Conservation (phyloP, 345 rosid genomes). For the Ceriops tagal region DNA sequence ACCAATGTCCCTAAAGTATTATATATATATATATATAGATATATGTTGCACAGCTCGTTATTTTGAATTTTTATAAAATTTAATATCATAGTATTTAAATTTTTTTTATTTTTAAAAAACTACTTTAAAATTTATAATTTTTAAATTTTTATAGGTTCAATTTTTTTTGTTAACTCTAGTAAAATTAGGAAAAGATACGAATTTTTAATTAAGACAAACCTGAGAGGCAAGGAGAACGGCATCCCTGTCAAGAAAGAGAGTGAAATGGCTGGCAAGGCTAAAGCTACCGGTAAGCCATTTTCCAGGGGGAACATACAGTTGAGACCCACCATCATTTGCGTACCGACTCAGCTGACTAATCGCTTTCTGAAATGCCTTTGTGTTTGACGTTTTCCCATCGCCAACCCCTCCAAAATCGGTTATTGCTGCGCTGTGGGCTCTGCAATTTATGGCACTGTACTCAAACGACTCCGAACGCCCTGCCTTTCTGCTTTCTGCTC, state of each 20-base stretch:
- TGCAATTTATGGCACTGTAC: slow-evolving; percentile 72
- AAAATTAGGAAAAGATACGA: no score
- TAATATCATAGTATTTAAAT: no score
- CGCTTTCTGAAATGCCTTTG: slow-evolving; percentile 75
- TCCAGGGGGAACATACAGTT: slow-evolving; percentile 75
- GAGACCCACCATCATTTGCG: slow-evolving; percentile 60
- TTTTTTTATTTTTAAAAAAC: no score
- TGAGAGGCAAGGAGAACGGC: slow-evolving; percentile 83
- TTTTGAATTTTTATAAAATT: no score
- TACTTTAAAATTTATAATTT: no score
- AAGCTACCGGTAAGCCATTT: slow-evolving; percentile 91
- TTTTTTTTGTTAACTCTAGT: no score
- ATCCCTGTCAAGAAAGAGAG: slow-evolving; percentile 76
- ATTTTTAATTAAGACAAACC: slow-evolving; percentile 25
- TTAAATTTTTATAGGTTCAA: no score
- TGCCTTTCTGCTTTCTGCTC: slow-evolving; percentile 40
- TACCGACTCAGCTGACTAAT: slow-evolving; percentile 49
- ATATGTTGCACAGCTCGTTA: no score
- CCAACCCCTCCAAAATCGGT: slow-evolving; percentile 91
- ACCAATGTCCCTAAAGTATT: no score
- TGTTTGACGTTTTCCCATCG: slow-evolving; percentile 73
- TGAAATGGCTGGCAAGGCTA: slow-evolving; percentile 75
- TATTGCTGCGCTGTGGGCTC: slow-evolving; percentile 70
- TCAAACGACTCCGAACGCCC: slow-evolving; percentile 38
- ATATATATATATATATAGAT: no score